Evolutionary conservation across 2,329 filamentous ascomycete species (phyloP), one percentile per base, ranked within the genome.

Genomic region (Penicillium sp.): DNA sequence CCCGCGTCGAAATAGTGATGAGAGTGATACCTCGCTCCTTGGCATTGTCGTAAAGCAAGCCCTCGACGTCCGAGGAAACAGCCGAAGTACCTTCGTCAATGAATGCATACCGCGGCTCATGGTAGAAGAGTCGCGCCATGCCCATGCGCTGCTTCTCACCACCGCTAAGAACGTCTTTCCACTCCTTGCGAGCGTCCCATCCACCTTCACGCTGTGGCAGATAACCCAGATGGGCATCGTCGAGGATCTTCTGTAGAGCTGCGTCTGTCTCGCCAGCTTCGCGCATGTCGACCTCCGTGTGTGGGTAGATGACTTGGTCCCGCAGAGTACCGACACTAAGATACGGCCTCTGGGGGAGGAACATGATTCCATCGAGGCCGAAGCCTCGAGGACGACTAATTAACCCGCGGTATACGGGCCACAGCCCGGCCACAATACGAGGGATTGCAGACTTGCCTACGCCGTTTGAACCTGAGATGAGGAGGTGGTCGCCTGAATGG

Each of bases 291-390:
- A 92, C 79, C 70, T 96, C 93, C 7, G 91, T 93, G 66, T 99
- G 92, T 0, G 94, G 94, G 66, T 99, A 99, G 70, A 97, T 97
- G 67, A 99, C 91, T 76, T 99, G 95, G 68, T 99, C 95, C 26
- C 94, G 88, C 10, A 97, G 81, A 1, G 94, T 97, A 35, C 94
- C 94, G 22, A 93, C 89, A 72, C 88, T 93, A 34, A 97, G 84
- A 68, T 97, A 97, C 0, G 93, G 92, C 16, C 93, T 84, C 73
- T 99, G 94, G 0, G 94, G 94, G 11, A 99, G 82, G 76, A 99
- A 97, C 92, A 99, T 97, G 77, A 99, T 96, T 57, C 94, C 94
- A 62, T 97, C 93, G 60, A 88, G 82, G 38, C 92, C 92, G 40
- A 85, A 84, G 38, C 79, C 82, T 68, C 94, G 90, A 3, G 94